phyloP scores from a whole-genome alignment of 106 monocot species.

The Dioscorea zingiberensis region DNA sequence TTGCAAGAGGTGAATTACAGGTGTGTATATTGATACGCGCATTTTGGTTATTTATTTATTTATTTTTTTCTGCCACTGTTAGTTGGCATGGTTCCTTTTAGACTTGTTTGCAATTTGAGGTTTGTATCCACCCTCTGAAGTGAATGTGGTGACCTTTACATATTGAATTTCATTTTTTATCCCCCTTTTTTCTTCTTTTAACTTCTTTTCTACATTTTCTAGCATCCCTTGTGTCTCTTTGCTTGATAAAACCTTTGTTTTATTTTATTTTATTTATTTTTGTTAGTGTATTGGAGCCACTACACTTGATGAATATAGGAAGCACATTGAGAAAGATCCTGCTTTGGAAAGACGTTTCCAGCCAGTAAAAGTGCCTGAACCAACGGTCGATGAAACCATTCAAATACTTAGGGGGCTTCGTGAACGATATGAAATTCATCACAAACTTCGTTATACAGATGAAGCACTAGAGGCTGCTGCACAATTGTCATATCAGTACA shows the following conservation, averaged over 20 bases:
- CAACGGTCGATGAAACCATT: constrained; percentile 50
- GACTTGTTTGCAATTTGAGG: no score
- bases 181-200: no score
- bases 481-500: constrained; percentile 39
- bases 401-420: constrained; percentile 40
- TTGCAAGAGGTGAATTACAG: constrained; percentile 55
- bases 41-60: no score
- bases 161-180: no score
- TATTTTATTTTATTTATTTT: background rate
- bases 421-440: constrained; percentile 42
- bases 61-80: no score
- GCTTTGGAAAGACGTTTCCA: constrained; percentile 48
- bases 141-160: no score
- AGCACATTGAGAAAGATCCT: constrained; percentile 52
- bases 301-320: constrained; percentile 47
- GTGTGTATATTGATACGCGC: background rate
- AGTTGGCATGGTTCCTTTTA: no score
- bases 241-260: background rate
- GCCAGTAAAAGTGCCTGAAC: constrained; percentile 50
- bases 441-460: constrained; percentile 48
- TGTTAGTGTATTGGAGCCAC: constrained; percentile 47
- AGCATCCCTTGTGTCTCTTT: no score
- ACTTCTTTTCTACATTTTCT: no score
- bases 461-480: constrained; percentile 39
- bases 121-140: no score